A percentile compares a stretch with the other conserved stretches of the same genome.
phyloP scores from a whole-genome alignment of 192 early-diverging fungal species.

The Chytriomyces confervae region DNA sequence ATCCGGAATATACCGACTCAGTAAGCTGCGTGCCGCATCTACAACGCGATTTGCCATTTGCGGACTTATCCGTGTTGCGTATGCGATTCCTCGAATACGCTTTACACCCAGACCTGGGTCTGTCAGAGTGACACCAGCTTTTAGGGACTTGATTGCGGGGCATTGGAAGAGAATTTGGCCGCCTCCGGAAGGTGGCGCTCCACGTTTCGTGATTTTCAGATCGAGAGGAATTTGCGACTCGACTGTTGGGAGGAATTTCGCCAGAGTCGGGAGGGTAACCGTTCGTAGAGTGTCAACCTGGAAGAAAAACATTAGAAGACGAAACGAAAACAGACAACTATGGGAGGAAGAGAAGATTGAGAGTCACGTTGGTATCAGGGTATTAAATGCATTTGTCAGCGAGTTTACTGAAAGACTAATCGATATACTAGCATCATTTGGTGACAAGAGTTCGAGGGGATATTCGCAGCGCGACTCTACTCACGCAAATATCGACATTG shows the following conservation, averaged over 20 bases:
- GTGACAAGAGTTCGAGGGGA: neutral
- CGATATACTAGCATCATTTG: neutral
- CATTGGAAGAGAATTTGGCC: conserved; percentile 89
- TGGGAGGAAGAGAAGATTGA: neutral
- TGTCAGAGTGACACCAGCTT: conserved; percentile 74
- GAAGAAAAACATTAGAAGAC: neutral
- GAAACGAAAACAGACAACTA: neutral
- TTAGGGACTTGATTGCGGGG: conserved; percentile 77
- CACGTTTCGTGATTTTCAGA: conserved; percentile 79
- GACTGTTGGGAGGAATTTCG: conserved; percentile 58
- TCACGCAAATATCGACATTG: conserved; percentile 86
- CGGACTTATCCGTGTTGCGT: conserved; percentile 89
- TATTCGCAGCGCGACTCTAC: conserved; percentile 24
- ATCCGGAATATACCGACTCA: conserved; percentile 95
- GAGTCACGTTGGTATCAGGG: neutral
- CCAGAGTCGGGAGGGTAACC: conserved; percentile 81
- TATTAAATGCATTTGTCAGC: conserved; percentile 1
- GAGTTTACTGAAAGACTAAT: conserved; percentile 1
- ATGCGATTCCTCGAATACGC: conserved; percentile 95
- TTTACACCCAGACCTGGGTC: conserved; percentile 84
- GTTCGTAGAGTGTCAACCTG: conserved; percentile 90
- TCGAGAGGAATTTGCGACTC: conserved; percentile 20
- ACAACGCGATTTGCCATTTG: conserved; percentile 94
- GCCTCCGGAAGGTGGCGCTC: conserved; percentile 89
- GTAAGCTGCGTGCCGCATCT: conserved; percentile 80